phyloP scores from a whole-genome alignment of 768 basidiomycete genomes.

The Lactarius indigo region DNA sequence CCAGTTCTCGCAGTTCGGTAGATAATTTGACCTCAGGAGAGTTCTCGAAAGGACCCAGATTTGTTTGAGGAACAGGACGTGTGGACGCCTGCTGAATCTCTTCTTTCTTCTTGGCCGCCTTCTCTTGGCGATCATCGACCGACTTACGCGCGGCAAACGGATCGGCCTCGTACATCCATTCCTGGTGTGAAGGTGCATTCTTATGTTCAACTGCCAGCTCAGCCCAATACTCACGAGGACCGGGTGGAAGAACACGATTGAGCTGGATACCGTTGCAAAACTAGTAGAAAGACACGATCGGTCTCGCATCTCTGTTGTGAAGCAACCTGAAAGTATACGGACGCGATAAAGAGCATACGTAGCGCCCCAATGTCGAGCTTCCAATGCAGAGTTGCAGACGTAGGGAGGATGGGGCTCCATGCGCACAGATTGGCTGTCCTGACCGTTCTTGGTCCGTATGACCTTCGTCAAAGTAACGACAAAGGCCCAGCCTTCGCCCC shows the following conservation, averaged over 20 bases:
- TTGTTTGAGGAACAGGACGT: slow-evolving; percentile 16
- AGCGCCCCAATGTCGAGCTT: slow-evolving; percentile 91
- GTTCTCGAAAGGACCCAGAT: slow-evolving; percentile 41
- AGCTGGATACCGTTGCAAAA: slow-evolving; percentile 74
- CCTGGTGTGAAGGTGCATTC: slow-evolving; percentile 58
- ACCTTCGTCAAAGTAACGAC: slow-evolving; percentile 60
- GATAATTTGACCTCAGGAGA: slow-evolving; percentile 85
- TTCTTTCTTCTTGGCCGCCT: slow-evolving; percentile 44
- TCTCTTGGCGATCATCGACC: slow-evolving; percentile 64
- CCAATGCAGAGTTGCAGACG: slow-evolving; percentile 59
- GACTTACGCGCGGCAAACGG: slow-evolving; percentile 73
- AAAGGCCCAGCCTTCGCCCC: slow-evolving; percentile 56
- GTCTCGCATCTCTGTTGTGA: slow-evolving; percentile 25
- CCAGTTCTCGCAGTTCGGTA: slow-evolving; percentile 63
- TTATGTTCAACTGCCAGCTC: slow-evolving; percentile 70
- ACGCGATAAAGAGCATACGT: slow-evolving; percentile 86
- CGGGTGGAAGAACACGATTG: slow-evolving; percentile 73
- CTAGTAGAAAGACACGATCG: slow-evolving; percentile 38
- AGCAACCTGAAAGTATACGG: slow-evolving; percentile 35
- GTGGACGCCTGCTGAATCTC: slow-evolving; percentile 30
- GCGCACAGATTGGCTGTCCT: slow-evolving; percentile 60
- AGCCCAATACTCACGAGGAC: slow-evolving; percentile 86
- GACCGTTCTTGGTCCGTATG: slow-evolving; percentile 61
- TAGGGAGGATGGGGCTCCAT: slow-evolving; percentile 74
- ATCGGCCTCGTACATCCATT: slow-evolving; percentile 87